Percentiles rank a stretch among this genome's conserved stretches.
phyloP scores from a whole-genome alignment of 2,329 filamentous ascomycete species.

The Ophioceras dolichostomum region DNA sequence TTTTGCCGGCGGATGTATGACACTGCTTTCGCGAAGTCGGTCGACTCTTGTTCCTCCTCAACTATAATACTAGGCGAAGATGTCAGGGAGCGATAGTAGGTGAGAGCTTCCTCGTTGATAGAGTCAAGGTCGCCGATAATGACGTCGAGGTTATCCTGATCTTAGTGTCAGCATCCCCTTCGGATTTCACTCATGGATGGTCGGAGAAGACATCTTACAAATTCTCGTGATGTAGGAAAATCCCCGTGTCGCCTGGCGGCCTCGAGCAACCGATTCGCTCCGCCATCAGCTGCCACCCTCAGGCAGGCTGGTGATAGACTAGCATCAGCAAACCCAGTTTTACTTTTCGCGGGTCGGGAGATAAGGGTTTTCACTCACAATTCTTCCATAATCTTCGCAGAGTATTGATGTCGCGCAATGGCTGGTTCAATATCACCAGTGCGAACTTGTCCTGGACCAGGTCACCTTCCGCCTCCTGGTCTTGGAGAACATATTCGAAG shows the following conservation, averaged over 20 bases:
- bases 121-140: constrained; percentile 94
- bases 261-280: constrained; percentile 62
- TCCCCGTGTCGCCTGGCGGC: constrained; percentile 10
- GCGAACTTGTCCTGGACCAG: constrained; percentile 17
- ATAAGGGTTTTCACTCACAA: constrained; percentile 20
- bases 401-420: constrained; percentile 29
- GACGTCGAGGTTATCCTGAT: constrained; percentile 43
- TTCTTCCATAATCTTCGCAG: constrained; percentile 37
- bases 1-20: constrained; percentile 48
- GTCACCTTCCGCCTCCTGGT: background rate
- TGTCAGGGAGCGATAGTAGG: constrained; percentile 50
- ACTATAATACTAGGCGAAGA: constrained; percentile 43
- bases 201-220: too few relatives aligned
- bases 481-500: too few relatives aligned
- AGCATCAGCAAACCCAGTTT: too few relatives aligned
- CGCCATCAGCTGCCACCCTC: constrained; percentile 77
- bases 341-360: too few relatives aligned
- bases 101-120: constrained; percentile 44
- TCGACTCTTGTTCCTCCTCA: constrained; percentile 72
- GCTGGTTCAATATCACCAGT: constrained; percentile 40
- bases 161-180: background rate
- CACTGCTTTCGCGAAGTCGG: constrained; percentile 82
- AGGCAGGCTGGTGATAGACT: constrained; percentile 34
- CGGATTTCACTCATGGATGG: too few relatives aligned
- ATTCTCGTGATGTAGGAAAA: too few relatives aligned